phyloP scores from a whole-genome alignment of 331 rosid species.

The Pyrus hybrid region DNA sequence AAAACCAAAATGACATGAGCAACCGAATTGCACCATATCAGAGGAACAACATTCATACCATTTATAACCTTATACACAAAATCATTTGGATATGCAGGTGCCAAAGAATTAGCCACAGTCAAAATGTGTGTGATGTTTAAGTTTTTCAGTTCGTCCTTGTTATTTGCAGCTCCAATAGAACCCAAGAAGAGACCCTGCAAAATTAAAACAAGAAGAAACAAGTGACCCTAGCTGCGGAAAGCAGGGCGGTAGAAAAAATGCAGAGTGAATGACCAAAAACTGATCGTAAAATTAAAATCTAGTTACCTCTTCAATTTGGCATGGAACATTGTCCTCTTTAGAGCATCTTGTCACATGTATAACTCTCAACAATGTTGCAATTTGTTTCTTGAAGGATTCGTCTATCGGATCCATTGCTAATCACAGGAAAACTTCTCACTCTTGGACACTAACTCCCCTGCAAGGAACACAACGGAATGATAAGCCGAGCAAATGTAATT shows the following conservation, averaged over 20 bases:
- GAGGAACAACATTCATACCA: slow-evolving; percentile 32
- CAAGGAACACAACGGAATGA: not conserved
- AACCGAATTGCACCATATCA: not conserved
- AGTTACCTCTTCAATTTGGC: slow-evolving; percentile 61
- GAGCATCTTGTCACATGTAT: slow-evolving; percentile 3
- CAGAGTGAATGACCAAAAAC: not conserved
- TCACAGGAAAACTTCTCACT: not conserved
- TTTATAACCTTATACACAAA: slow-evolving; percentile 48
- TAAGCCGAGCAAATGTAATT: not conserved
- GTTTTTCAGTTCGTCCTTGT: slow-evolving; percentile 46
- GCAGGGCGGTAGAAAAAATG: not conserved
- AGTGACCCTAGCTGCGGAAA: not conserved
- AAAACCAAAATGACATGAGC: not conserved
- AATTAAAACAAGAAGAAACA: not conserved
- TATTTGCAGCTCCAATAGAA: slow-evolving; percentile 56
- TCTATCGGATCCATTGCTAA: slow-evolving; percentile 22
- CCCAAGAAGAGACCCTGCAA: slow-evolving; percentile 79
- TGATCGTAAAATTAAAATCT: not conserved
- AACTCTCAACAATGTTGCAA: slow-evolving; percentile 22
- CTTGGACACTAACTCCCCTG: not conserved
- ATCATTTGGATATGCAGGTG: slow-evolving; percentile 49
- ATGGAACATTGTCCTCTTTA: slow-evolving; percentile 47
- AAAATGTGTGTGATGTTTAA: slow-evolving; percentile 61
- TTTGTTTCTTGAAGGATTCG: slow-evolving; percentile 32
- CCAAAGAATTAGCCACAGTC: slow-evolving; percentile 45